Base-by-base conservation (phyloP, 495 filamentous ascomycete species). In the Penicillium arizonense region DNA sequence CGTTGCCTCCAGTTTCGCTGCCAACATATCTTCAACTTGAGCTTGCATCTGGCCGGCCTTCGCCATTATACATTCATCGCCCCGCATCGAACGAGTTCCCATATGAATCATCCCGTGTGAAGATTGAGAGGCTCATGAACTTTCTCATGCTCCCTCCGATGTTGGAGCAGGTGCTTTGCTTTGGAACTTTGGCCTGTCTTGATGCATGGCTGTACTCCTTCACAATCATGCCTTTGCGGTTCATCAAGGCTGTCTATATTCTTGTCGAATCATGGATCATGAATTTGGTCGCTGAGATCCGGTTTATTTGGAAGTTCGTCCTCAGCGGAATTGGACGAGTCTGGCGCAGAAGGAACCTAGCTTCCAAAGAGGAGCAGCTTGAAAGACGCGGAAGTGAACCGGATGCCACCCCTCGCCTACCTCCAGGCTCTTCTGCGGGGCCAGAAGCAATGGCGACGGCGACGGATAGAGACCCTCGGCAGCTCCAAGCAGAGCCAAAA, bases 171-270 rank as follows among this genome's bases (percentile, higher is more conserved):
- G 82, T 90, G 1, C 77, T 99, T 16, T 83, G 82, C 58, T 97
- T 99, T 73, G 94, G 94, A 6, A 82, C 87, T 9, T 63, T 97
- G 20, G 90, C 93, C 26, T 97, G 94, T 68, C 75, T 97, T 28
- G 94, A 99, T 73, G 87, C 91, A n/a, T 99, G 93, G 94, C 79
- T 97, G 4, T 91, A 95, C 69, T 91, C 91, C 0, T 96, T 97
- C 53, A 99, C 95, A 0, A 91, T 99, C 28, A 73, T 97, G 6
- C 94, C 94, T 10, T 78, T 99, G 47, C 83, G 94, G 0, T 97
- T 99, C 65, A 65, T 92, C 46, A 90, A 91, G 55, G 91, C 94
- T 9, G 55, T 92, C 0, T 82, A 84, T 2, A 84, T 97, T 2
- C 71, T 97, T 26, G 67, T 83, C 2, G 79, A 78, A 48, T 97